Base-by-base conservation (phyloP, 768 basidiomycete genomes). In the Lentinula boryana region DNA sequence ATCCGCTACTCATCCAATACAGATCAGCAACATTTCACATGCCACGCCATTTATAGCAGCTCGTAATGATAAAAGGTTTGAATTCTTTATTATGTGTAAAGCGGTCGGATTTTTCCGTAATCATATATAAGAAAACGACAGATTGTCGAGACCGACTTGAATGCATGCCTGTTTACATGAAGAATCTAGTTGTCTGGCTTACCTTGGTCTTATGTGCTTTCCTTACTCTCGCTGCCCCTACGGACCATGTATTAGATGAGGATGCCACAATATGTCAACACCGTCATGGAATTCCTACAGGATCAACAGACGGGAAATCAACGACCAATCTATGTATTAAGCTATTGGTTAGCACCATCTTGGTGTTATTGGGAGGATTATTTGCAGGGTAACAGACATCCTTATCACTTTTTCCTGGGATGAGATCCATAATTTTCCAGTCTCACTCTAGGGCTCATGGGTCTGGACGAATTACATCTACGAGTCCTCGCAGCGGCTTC, bases 401-500 rank as follows among this genome's bases (percentile, higher is more conserved):
- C 9, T 61, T 31, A 36, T 38, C 5, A 21, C 16, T 52, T 33
- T 49, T 3, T 18, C 21, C 27, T 44, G 7, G 31, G 27, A 13
- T 48, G 48, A 54, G 32, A 12, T 56, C 1, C 35, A 33, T 21
- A 31, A 27, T 3, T n/a, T 12, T 33, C 18, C 65, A 94, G 93
- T 2, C 75, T 97, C 56, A 97, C 95, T 0, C 84, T 97, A 32
- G 95, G 93, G 1, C 78, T 97, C 33, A 96, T 96, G 95, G 95
- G 95, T 1, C 81, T 95, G 16, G 94, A 97, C 65, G 91, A 93
- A 63, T 81, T 97, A 13, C 91, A 96, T 66, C 81, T 97, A 5
- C 85, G 93, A n/a, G 94, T 96, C 4, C 78, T 97, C 41, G 79
- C 92, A 0, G 81, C 85, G 1, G 90, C 91, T 6, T 94, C 93